Evolutionary conservation across 805 yeast genomes (phyloP), one percentile per base, ranked within the genome.

Genomic region (Candida jianshihensis): DNA sequence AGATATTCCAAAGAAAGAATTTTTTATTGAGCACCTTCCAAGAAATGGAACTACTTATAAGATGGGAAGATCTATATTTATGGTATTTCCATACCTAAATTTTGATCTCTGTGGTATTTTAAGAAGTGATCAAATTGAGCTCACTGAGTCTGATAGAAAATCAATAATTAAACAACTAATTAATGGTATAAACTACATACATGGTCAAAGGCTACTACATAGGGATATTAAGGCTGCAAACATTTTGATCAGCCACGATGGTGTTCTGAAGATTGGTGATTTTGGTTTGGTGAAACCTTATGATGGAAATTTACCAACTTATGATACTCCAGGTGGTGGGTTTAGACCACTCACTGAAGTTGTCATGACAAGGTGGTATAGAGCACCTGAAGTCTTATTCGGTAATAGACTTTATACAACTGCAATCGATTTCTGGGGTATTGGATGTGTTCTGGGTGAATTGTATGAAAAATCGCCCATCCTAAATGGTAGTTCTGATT

Each of bases 161-260:
- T 81, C 92, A 50, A 71, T 92, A 37, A 73, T 87, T 79, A 48
- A 56, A 19, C 98, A 92, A 60, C 59, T 92, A 26, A 63, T 94
- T 7, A 63, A 68, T 36, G 98, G 97, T 7, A 70, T 92, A 26
- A 75, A 83, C 41, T 92, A 80, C 53, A 74, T 92, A 21, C 99
- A 92, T 54, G 59, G 63, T 10, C 62, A 66, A 26, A 59, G 63
- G 19, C 75, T 64, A 45, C 63, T 74, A 40, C 99, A 92, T 57
- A 71, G 99, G 39, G 99, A 92, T 54, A 85, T 92, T 40, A 92
- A 92, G 59, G 88, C 97, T 0, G 96, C 98, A n/a, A 92, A 92
- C 51, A 83, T 92, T 24, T 69, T 92, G 26, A 70, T 92, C 8
- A 89, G 83, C 50, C 73, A 68, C 35, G 63, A 68, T 35, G 98